These are phyloP conservation scores for Tricholoma terreum DNA, from an alignment of 768 basidiomycete genomes.

Conservation along the genomic window DNA sequence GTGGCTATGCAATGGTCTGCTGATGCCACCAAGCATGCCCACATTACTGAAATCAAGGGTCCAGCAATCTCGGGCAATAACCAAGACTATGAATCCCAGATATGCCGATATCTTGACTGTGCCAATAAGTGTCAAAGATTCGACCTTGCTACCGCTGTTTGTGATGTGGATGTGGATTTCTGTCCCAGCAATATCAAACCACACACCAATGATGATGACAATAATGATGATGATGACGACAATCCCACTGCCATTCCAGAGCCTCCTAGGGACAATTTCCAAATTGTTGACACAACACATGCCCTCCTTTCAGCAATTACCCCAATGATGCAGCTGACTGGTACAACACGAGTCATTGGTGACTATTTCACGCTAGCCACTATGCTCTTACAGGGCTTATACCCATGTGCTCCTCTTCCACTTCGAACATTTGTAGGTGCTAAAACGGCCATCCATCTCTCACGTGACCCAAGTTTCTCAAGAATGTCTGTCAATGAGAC, in stretches of 20 bases:
- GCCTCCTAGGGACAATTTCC: background rate
- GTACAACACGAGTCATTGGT: background rate
- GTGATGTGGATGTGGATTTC: background rate
- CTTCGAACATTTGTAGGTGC: background rate
- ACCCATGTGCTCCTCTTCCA: background rate
- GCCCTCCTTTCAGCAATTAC: background rate
- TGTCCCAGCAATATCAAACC: background rate
- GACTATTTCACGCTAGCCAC: background rate
- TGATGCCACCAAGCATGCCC: conserved; percentile 30
- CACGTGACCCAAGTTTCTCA: background rate
- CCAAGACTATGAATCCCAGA: conserved; percentile 18
- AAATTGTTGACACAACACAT: background rate
- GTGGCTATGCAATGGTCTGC: conserved; percentile 32
- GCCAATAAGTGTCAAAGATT: conserved; percentile 7
- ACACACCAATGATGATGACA: background rate
- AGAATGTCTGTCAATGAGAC: background rate
- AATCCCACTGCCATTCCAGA: background rate
- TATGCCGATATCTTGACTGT: background rate
- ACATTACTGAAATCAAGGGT: conserved; percentile 32
- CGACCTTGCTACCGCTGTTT: conserved; percentile 7
- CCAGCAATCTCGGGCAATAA: conserved; percentile 29
- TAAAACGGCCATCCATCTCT: background rate
- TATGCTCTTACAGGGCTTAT: background rate
- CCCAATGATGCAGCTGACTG: background rate
- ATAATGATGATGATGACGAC: background rate